Evolutionary conservation across 2,329 filamentous ascomycete species (phyloP).

Genomic region (Aspergillus candidus): DNA sequence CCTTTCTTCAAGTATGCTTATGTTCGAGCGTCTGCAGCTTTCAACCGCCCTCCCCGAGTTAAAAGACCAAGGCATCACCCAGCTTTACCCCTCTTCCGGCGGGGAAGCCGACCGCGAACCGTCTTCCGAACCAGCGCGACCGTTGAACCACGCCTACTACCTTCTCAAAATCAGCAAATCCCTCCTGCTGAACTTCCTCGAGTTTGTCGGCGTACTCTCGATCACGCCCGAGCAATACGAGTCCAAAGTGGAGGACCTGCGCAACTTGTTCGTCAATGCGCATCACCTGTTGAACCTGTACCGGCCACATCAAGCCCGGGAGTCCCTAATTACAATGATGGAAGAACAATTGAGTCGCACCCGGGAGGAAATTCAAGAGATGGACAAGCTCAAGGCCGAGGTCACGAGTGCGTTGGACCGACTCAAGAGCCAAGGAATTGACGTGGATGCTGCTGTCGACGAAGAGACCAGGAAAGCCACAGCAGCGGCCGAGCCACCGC

Average conservation of each 20-base stretch:
- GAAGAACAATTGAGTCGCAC: conserved; percentile 72
- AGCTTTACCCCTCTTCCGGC: conserved; percentile 54
- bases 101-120: conserved; percentile 52
- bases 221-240: conserved; percentile 61
- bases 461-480: conserved; percentile 6
- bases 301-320: conserved; percentile 83
- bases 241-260: conserved; percentile 69
- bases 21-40: conserved; percentile 28
- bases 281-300: conserved; percentile 94
- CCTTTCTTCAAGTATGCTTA: neutral
- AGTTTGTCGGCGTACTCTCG: conserved; percentile 67
- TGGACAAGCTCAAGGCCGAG: conserved; percentile 65
- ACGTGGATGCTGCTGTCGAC: conserved; percentile 9
- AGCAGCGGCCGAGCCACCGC: conserved; percentile 12
- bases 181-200: conserved; percentile 80
- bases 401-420: conserved; percentile 45
- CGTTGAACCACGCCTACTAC: conserved; percentile 50
- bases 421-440: conserved; percentile 25
- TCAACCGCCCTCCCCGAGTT: conserved; percentile 60
- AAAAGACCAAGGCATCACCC: conserved; percentile 63
- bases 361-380: conserved; percentile 69
- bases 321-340: conserved; percentile 82
- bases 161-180: conserved; percentile 77
- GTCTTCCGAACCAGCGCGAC: conserved; percentile 33
- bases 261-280: conserved; percentile 81